These are phyloP conservation scores for Verticillium nonalfalfae DNA, from an alignment of 2,329 filamentous ascomycete genomes.

Conservation along the genomic window DNA sequence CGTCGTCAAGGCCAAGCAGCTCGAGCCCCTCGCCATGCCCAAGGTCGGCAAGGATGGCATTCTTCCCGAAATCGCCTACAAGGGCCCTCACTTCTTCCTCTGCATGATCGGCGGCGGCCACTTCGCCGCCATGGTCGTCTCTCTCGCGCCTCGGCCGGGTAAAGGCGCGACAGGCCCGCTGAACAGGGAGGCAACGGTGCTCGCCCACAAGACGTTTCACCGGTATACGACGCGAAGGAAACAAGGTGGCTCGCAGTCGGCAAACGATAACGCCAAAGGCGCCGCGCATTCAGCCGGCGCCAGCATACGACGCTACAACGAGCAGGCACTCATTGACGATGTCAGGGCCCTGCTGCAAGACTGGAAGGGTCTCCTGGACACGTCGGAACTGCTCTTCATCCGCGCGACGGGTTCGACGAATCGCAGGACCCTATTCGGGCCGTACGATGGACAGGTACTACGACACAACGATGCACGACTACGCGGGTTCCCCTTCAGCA, in stretches of 20 bases:
- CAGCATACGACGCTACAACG: constrained; percentile 85
- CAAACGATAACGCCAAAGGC: constrained; percentile 91
- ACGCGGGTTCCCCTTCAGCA: constrained; percentile 88
- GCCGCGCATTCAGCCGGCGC: constrained; percentile 91
- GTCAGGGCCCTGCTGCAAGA: constrained; percentile 73
- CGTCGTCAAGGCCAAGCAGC: constrained; percentile 68
- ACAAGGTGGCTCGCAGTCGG: constrained; percentile 90
- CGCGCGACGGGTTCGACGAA: constrained; percentile 85
- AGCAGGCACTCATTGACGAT: constrained; percentile 83
- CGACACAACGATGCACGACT: constrained; percentile 72
- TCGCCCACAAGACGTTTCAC: constrained; percentile 97
- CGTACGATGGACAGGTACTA: constrained; percentile 83
- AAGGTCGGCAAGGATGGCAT: constrained; percentile 53
- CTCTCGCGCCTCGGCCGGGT: constrained; percentile 71
- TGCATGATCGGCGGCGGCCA: constrained; percentile 99
- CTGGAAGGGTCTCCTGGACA: constrained; percentile 83
- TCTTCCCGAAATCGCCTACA: constrained; percentile 48
- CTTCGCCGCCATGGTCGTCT: constrained; percentile 94
- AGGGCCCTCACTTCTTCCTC: constrained; percentile 82
- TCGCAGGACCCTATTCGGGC: constrained; percentile 78
- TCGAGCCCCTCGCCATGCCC: constrained; percentile 52
- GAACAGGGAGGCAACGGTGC: constrained; percentile 77
- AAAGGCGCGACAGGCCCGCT: constrained; percentile 65
- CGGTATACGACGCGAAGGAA: constrained; percentile 94
- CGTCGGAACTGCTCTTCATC: constrained; percentile 79